Evolutionary conservation across 1,284 basidiomycete genomes (phyloP), one percentile per base, ranked within the genome.

Genomic region (Trichosporon ovoides): DNA sequence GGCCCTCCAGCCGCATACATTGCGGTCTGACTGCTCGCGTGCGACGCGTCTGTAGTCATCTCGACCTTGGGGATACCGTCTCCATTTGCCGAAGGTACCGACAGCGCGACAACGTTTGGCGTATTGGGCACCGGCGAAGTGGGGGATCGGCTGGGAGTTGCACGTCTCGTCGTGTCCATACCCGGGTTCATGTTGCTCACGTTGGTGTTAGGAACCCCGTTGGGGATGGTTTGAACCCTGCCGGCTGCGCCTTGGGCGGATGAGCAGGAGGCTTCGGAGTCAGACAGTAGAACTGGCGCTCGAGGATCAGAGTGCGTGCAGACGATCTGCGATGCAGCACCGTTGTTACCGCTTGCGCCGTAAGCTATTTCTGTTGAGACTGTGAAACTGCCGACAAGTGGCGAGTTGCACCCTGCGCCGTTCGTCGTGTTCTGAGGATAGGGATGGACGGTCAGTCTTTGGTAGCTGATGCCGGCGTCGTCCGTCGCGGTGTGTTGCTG

Each of bases 361-460:
- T 24, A 20, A 12, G 19, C 16, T 22, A 22, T n/a, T 28, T 10
- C 22, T 31, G 4, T 9, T 31, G 28, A 31, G 24, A 14, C 19
- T 28, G 43, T 48, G 43, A 48, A 48, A 48, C 43, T 31, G 43
- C 28, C 43, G 43, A 48, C 22, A 22, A 48, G 24, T 22, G 43
- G 22, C 43, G 43, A 28, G 43, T 48, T 31, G 43, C 43, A 48
- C 43, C n/a, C 43, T 48, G 43, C 24, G 22, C 22, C 28, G 28
- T 48, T 48, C n/a, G 22, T n/a, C 22, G 43, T 16, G 43, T 31
- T 5, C 7, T 7, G 24, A 31, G 43, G 24, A 24, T 48, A 24
- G 43, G 28, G 28, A 31, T 9, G 9, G 28, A 31, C 28, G 9
- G 28, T 31, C 9, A 31, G 28, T 31, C 28, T 4, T 31, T 48